Base-by-base conservation (phyloP, 768 basidiomycete genomes). In the Panus rudis region DNA sequence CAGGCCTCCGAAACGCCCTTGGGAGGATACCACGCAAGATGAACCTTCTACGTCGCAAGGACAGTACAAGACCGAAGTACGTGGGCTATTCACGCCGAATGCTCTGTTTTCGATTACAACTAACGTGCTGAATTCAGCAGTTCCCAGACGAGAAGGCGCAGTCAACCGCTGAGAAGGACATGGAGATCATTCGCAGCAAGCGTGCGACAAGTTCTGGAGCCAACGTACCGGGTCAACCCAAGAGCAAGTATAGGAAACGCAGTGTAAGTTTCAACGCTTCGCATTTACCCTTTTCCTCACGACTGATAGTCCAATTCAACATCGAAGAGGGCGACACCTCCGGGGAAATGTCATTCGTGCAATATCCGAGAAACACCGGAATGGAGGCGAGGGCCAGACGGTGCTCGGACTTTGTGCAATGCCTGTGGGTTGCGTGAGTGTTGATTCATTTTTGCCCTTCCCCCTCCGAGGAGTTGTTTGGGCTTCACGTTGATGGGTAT, bases 351-450 rank as follows among this genome's bases (percentile, higher is more conserved):
- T 54, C 84, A 89, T 63, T 88, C 87, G 24, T 90, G 87, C 59
- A 85, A 87, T 63, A 89, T 88, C 43, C 71, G 82, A 46, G 87
- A 90, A 58, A 90, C 87, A 4, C 87, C 87, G n/a, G 87, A 90
- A 60, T 90, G 87, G 87, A 64, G 87, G 41, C 75, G 86, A 20
- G 87, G 87, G 13, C 87, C 87, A 3, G 87, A 89, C 55, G 87
- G 87, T 4, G 86, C 87, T 20, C 67, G 87, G 55, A 90, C 87
- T 6, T 58, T 90, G 53, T 90, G 87, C 57, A 90, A 89, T 59
- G 87, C 87, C 32, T 90, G 87, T 63, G 87, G 87, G 24, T 64
- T 90, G 52, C 87, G 87, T 90, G 60, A 59, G 83, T 79, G 14
- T 38, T 23, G 39, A n/a, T 37, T 42, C 20, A 35, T 11, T 24